Percentiles rank a stretch among this genome's conserved stretches.
These are phyloP conservation scores for Platanthera zijinensis DNA, from an alignment of 106 monocot species.

Conservation along the genomic window DNA sequence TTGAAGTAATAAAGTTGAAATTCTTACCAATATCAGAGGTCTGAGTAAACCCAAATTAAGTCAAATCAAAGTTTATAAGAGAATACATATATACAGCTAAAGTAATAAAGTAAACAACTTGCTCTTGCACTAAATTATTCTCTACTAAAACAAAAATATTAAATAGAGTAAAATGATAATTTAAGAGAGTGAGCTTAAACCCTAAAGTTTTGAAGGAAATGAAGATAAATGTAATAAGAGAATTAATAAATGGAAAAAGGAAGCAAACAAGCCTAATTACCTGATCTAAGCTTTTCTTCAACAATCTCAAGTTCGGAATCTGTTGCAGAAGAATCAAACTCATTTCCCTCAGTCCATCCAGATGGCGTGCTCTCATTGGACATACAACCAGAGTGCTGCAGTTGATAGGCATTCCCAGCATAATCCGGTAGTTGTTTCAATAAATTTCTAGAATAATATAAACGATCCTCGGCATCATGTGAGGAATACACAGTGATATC, in stretches of 20 bases:
- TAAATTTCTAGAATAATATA: slow-evolving; percentile 23
- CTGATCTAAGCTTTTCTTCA: slow-evolving; percentile 10
- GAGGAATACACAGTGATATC: slow-evolving; percentile 17
- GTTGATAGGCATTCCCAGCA: slow-evolving; percentile 14
- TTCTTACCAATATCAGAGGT: not conserved
- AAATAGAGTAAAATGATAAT: not conserved
- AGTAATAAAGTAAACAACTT: not conserved
- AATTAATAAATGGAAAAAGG: not conserved
- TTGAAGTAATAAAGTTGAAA: not conserved
- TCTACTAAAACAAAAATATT: not conserved
- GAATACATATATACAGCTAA: slow-evolving; percentile 1
- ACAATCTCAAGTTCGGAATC: slow-evolving; percentile 19
- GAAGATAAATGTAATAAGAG: not conserved
- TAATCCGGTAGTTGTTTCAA: slow-evolving; percentile 23
- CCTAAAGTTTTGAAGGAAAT: not conserved
- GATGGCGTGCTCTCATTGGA: slow-evolving; percentile 35
- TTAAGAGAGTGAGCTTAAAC: not conserved
- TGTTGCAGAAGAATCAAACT: slow-evolving; percentile 32
- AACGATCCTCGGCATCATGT: slow-evolving; percentile 26
- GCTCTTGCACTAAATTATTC: not conserved
- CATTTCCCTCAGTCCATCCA: slow-evolving; percentile 18
- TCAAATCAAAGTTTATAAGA: not conserved
- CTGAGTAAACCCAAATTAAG: not conserved
- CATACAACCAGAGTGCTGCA: slow-evolving; percentile 18
- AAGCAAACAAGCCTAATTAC: not conserved